Percentiles rank a stretch among this genome's conserved stretches.
phyloP scores from a whole-genome alignment of 306 rosid species.

The Carpinus fangiana region DNA sequence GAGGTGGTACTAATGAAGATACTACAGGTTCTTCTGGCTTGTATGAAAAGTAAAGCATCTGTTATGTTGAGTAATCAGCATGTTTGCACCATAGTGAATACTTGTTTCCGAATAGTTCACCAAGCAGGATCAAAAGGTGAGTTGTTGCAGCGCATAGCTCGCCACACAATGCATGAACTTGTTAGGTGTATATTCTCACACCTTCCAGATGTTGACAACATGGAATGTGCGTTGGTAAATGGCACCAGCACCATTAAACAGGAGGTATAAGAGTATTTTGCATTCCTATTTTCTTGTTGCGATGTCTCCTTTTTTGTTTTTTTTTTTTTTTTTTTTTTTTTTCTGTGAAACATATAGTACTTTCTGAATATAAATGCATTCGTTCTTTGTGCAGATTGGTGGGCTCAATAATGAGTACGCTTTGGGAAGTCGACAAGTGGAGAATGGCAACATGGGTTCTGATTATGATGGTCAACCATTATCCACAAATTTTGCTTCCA shows the following conservation, averaged over 20 bases:
- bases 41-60: constrained; percentile 97
- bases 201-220: constrained; percentile 82
- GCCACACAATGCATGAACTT: constrained; percentile 91
- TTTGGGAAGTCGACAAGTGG: constrained; percentile 66
- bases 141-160: constrained; percentile 87
- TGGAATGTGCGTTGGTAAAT: constrained; percentile 62
- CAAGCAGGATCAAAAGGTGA: constrained; percentile 94
- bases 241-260: constrained; percentile 54
- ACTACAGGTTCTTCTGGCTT: constrained; percentile 91
- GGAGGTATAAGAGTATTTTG: constrained; percentile 48
- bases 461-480: constrained; percentile 66
- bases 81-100: constrained; percentile 94
- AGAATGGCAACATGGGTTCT: constrained; percentile 73
- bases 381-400: constrained; percentile 54
- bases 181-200: constrained; percentile 88
- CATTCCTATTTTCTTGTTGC: constrained; percentile 17
- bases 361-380: constrained; percentile 24
- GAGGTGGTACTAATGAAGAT: constrained; percentile 93
- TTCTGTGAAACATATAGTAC: constrained; percentile 8
- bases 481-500: constrained; percentile 47
- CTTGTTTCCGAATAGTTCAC: constrained; percentile 95
- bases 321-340: constrained; percentile 20
- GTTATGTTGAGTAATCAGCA: constrained; percentile 92
- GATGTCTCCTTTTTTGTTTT: constrained; percentile 2
- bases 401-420: constrained; percentile 61